Percentiles rank a stretch among this genome's conserved stretches.
Conservation (phyloP, 805 yeast genomes). For the Yarrowia sp. region DNA sequence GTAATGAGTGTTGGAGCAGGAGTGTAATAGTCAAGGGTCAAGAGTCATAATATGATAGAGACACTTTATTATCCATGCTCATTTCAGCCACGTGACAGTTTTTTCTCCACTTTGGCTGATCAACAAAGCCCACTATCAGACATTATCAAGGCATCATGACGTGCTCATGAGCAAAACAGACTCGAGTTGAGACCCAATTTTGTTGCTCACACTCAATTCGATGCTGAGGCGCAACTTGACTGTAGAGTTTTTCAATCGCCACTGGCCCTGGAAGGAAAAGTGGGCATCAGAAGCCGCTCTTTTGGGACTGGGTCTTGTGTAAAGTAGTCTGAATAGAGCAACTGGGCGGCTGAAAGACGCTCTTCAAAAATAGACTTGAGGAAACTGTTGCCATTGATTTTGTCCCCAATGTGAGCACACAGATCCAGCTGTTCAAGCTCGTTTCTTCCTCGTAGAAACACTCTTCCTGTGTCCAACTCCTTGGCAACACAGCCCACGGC, state of each 20-base stretch:
- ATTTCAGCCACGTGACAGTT: too few relatives aligned
- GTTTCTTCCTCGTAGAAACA: background rate
- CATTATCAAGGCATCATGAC: constrained; percentile 31
- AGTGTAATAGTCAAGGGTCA: too few relatives aligned
- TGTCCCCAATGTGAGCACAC: background rate
- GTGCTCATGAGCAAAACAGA: background rate
- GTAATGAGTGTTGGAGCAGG: too few relatives aligned
- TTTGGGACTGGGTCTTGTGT: constrained; percentile 11
- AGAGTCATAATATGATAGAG: too few relatives aligned
- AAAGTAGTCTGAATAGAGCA: constrained; percentile 3
- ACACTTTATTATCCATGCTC: too few relatives aligned
- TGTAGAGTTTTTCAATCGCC: constrained; percentile 11
- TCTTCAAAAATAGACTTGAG: constrained; percentile 2
- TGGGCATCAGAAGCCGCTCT: constrained; percentile 32
- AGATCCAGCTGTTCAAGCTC: constrained; percentile 22
- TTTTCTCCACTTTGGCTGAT: too few relatives aligned
- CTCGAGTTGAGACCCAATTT: too few relatives aligned
- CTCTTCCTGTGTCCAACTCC: background rate
- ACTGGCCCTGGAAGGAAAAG: constrained; percentile 16
- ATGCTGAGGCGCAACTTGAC: background rate
- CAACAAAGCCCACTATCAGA: background rate
- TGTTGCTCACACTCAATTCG: too few relatives aligned
- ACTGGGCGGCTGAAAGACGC: background rate
- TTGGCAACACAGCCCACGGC: constrained; percentile 15
- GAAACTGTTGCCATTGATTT: background rate